Evolutionary conservation across 2,329 filamentous ascomycete genomes (phyloP).

Genomic region (Tolypocladium endophyticum): DNA sequence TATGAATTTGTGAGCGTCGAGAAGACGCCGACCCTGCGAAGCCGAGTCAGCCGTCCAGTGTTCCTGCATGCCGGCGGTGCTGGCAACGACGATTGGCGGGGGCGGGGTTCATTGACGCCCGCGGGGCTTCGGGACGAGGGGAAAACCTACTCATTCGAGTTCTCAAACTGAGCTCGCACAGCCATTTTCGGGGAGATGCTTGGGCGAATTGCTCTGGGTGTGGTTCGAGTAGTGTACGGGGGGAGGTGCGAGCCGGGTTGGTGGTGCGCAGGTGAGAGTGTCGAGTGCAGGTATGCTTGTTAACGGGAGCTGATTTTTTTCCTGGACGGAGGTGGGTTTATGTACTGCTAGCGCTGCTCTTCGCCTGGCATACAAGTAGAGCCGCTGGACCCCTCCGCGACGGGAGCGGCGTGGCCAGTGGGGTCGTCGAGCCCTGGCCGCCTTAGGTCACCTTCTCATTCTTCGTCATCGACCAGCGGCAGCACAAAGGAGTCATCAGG

Average conservation of each 20-base stretch:
- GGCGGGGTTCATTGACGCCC: conserved; percentile 10
- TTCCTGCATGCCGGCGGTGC: background rate
- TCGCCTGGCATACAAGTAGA: no score
- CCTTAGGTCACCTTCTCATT: background rate
- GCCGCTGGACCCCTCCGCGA: background rate
- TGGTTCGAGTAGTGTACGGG: background rate
- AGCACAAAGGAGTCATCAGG: background rate
- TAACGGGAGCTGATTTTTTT: background rate
- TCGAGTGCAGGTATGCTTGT: background rate
- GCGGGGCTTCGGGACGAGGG: background rate
- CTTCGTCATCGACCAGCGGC: background rate
- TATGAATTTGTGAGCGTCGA: conserved; percentile 95
- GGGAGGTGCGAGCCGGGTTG: background rate
- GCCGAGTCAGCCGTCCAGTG: conserved; percentile 2
- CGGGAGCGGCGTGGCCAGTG: background rate
- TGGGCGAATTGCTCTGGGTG: background rate
- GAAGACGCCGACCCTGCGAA: conserved; percentile 82
- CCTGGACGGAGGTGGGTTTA: background rate
- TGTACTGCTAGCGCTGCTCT: background rate
- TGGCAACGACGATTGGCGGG: conserved; percentile 9
- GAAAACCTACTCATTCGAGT: conserved; percentile 73
- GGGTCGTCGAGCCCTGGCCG: background rate
- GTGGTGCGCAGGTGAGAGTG: background rate
- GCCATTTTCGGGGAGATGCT: conserved; percentile 38
- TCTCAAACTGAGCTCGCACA: conserved; percentile 70